Evolutionary conservation across 495 filamentous ascomycete species (phyloP), one percentile per base, ranked within the genome.

Genomic region (Choiromyces venosus): DNA sequence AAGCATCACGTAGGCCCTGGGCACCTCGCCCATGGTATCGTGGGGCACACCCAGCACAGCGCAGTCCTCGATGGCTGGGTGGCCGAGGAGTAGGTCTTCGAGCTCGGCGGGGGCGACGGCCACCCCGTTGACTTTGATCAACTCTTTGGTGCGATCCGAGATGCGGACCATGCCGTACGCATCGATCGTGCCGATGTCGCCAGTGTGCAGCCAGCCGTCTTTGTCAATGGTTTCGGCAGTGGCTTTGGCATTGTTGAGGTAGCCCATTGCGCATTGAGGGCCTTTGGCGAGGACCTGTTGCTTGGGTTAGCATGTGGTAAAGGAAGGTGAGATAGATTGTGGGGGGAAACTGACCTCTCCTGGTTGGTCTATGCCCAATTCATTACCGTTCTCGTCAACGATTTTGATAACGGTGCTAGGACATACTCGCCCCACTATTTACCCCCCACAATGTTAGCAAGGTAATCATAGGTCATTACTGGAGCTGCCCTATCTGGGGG

Each of bases 111-210:
- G 90, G 65, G 89, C 90, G 39, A 93, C 89, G 33, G 86, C 87
- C 73, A 90, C 88, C 5, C 89, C 90, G 74, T 91, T 90, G 33
- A 92, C 90, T 80, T 92, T 92, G 80, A 92, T 91, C 84, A 92
- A 86, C 82, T 92, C 90, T 84, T 92, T 92, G 71, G 94, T 89
- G 0, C 92, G 85, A 67, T 93, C 92, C 1, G 88, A 89, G 67
- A 95, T 93, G 35, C 86, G 84, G 67, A 93, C 82, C 74, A 91
- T 87, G 29, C 90, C 89, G 39, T 88, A 83, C 44, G 74, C 78
- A 33, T 88, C 85, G 33, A 90, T 84, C 35, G 83, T 81, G 19
- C 87, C 90, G n/a, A 89, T 86, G 56, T 92, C 90, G 0, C 90
- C 90, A 0, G 90, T 91, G 56, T 88, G 87, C 72, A 92, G 81